phyloP scores from a whole-genome alignment of 768 basidiomycete genomes.

The Kwoniella pini region DNA sequence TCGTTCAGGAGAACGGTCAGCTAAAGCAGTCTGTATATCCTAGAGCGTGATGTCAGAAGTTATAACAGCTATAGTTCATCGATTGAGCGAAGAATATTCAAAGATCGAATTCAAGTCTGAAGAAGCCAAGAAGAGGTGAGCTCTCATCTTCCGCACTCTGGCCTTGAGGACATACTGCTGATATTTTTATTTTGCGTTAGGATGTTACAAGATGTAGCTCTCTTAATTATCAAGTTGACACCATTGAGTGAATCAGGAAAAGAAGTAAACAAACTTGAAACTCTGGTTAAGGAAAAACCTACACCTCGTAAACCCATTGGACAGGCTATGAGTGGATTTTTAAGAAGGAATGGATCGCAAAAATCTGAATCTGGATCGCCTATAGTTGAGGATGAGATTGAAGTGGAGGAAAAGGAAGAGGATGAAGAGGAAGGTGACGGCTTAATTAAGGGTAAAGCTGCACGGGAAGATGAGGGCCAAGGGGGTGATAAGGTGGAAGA shows the following conservation, averaged over 20 bases:
- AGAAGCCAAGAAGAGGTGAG: slow-evolving; percentile 80
- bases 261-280: slow-evolving; percentile 73
- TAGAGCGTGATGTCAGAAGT: slow-evolving; percentile 95
- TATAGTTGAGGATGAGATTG: slow-evolving; percentile 3
- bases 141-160: neutral
- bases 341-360: slow-evolving; percentile 26
- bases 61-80: slow-evolving; percentile 86
- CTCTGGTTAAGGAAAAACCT: slow-evolving; percentile 78
- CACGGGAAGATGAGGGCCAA: too few relatives aligned
- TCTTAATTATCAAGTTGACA: slow-evolving; percentile 73
- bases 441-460: too few relatives aligned
- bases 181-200: slow-evolving; percentile 56
- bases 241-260: slow-evolving; percentile 69
- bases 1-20: too few relatives aligned
- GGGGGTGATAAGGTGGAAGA: too few relatives aligned
- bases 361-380: slow-evolving; percentile 8
- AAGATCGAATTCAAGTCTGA: slow-evolving; percentile 77
- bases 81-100: slow-evolving; percentile 80
- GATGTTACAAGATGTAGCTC: slow-evolving; percentile 75
- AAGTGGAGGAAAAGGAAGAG: slow-evolving; percentile 15
- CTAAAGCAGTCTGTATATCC: too few relatives aligned
- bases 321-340: slow-evolving; percentile 40
- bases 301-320: slow-evolving; percentile 54
- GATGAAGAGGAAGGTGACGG: slow-evolving; percentile 23
- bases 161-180: neutral